Percentiles rank a stretch among this genome's conserved stretches.
Conservation (phyloP, 2,329 filamentous ascomycete genomes). For the Fusarium praegraminearum region DNA sequence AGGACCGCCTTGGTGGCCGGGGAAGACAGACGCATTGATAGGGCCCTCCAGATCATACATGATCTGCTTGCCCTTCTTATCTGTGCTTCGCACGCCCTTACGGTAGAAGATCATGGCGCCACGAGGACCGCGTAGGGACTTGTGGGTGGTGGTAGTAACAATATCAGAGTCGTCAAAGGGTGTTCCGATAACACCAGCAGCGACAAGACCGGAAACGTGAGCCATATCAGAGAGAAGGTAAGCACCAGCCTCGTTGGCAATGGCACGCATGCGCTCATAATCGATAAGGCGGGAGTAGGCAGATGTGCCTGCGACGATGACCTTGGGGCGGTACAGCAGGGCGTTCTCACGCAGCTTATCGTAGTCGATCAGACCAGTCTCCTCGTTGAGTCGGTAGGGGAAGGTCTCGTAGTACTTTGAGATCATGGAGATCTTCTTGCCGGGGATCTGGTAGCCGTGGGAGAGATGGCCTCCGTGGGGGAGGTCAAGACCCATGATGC, state of each 20-base stretch:
- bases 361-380: constrained; percentile 93
- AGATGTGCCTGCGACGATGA: constrained; percentile 91
- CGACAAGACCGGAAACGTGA: constrained; percentile 92
- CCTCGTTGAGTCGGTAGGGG: constrained; percentile 88
- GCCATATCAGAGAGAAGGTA: constrained; percentile 96
- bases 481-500: constrained; percentile 94
- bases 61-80: constrained; percentile 82
- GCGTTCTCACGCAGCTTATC: constrained; percentile 87
- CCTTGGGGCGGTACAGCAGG: constrained; percentile 89
- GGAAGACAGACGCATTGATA: constrained; percentile 96
- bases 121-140: constrained; percentile 91
- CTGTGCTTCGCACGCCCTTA: constrained; percentile 84
- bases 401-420: constrained; percentile 98
- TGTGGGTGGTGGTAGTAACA: constrained; percentile 98
- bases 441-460: constrained; percentile 94
- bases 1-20: constrained; percentile 94
- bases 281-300: constrained; percentile 95
- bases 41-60: constrained; percentile 87
- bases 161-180: constrained; percentile 91
- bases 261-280: constrained; percentile 87
- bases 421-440: constrained; percentile 91
- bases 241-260: constrained; percentile 86
- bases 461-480: constrained; percentile 95
- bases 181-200: constrained; percentile 86
- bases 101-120: constrained; percentile 99